Evolutionary conservation across 2,329 filamentous ascomycete genomes (phyloP).

Genomic region (Canariomyces notabilis): DNA sequence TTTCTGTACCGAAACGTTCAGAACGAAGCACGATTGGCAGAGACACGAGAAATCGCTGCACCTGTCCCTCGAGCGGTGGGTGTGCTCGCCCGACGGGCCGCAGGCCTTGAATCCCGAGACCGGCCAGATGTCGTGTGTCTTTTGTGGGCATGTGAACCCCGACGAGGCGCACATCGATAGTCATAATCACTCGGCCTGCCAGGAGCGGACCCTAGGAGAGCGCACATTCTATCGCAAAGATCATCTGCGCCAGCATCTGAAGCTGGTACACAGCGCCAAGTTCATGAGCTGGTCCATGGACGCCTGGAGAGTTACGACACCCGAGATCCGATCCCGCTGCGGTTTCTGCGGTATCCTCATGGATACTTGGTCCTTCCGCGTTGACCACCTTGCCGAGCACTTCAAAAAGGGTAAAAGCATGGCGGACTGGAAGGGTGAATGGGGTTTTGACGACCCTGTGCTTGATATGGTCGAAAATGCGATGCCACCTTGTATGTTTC

Average conservation of each 20-base stretch:
- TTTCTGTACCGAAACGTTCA: constrained; percentile 63
- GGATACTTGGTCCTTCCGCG: constrained; percentile 55
- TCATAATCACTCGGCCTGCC: constrained; percentile 60
- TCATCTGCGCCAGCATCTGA: constrained; percentile 61
- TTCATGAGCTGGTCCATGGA: constrained; percentile 61
- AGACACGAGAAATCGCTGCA: constrained; percentile 65
- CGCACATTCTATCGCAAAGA: constrained; percentile 64
- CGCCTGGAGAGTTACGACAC: constrained; percentile 54
- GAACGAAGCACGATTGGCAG: constrained; percentile 66
- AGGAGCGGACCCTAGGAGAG: constrained; percentile 57
- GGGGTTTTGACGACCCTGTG: constrained; percentile 60
- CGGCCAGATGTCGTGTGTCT: constrained; percentile 53
- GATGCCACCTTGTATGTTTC: constrained; percentile 57
- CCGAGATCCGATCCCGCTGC: constrained; percentile 58
- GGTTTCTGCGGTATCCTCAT: constrained; percentile 61
- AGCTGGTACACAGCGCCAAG: constrained; percentile 59
- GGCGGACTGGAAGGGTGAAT: constrained; percentile 66
- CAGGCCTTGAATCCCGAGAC: constrained; percentile 53
- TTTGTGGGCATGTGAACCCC: constrained; percentile 53
- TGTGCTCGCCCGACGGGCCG: constrained; percentile 55
- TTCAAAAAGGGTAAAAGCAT: constrained; percentile 63
- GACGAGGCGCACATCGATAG: constrained; percentile 51
- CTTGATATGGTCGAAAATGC: constrained; percentile 61
- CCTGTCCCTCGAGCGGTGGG: constrained; percentile 61
- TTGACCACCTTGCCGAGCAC: constrained; percentile 62